phyloP scores from a whole-genome alignment of 805 yeast species.

The Candida caryicola region DNA sequence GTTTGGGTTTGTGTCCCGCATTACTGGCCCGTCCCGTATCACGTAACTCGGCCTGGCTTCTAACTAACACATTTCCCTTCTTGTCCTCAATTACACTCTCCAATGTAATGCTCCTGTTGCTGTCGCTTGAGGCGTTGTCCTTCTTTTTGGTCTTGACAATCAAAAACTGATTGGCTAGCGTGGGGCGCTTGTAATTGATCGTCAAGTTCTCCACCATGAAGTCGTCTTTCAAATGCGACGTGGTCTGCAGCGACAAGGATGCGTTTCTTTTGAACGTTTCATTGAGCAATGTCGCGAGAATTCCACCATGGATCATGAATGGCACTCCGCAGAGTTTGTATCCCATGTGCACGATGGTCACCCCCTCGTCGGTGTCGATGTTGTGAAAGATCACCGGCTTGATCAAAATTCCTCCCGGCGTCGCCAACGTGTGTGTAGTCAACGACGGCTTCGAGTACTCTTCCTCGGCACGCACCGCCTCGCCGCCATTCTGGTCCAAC shows the following conservation, averaged over 20 bases:
- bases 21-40: constrained; percentile 34
- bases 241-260: constrained; percentile 33
- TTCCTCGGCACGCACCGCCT: constrained; percentile 10
- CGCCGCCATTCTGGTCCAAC: constrained; percentile 21
- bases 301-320: constrained; percentile 84
- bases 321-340: constrained; percentile 83
- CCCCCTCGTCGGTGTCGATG: constrained; percentile 51
- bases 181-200: constrained; percentile 63
- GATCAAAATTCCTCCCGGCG: constrained; percentile 78
- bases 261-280: constrained; percentile 65
- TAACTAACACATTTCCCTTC: constrained; percentile 54
- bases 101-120: constrained; percentile 36
- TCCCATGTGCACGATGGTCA: constrained; percentile 74
- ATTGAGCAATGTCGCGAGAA: constrained; percentile 75
- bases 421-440: constrained; percentile 48
- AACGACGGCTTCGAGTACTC: constrained; percentile 20
- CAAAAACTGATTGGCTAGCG: constrained; percentile 74
- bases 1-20: background rate
- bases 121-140: constrained; percentile 22
- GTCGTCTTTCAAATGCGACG: constrained; percentile 36
- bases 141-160: constrained; percentile 52
- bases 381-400: constrained; percentile 69
- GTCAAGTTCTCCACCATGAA: constrained; percentile 44
- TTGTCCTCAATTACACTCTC: constrained; percentile 53
- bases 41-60: constrained; percentile 49